These are phyloP conservation scores for Microbotryum scabiosae DNA, from an alignment of 1,284 basidiomycete genomes.

Conservation along the genomic window DNA sequence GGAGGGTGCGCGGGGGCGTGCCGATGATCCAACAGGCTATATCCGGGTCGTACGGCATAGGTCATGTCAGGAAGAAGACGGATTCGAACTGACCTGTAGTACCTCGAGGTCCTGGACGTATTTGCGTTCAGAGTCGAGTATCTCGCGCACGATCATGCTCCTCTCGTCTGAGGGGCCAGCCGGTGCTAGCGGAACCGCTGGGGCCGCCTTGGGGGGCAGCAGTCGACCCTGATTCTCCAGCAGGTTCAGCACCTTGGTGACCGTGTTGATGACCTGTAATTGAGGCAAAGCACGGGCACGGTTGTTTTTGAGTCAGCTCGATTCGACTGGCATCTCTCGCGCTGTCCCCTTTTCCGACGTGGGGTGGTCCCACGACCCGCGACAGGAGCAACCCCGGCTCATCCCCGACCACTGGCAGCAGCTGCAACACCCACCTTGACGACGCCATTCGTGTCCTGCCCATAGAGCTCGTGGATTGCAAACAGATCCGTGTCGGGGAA, in stretches of 20 bases:
- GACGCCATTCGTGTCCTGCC: conserved; percentile 84
- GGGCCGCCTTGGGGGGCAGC: conserved; percentile 42
- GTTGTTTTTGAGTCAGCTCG: no score
- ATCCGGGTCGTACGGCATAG: no score
- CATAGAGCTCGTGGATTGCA: conserved; percentile 64
- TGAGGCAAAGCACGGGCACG: no score
- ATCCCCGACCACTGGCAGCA: neutral
- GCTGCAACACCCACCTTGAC: conserved; percentile 62
- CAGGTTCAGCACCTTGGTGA: conserved; percentile 73
- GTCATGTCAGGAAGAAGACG: conserved; percentile 7
- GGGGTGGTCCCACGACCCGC: neutral
- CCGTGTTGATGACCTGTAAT: conserved; percentile 75
- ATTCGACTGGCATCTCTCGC: neutral
- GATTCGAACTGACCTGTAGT: conserved; percentile 61
- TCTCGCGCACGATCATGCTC: conserved; percentile 71
- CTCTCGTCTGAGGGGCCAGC: conserved; percentile 49
- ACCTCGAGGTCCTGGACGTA: conserved; percentile 97
- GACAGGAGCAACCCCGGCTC: no score
- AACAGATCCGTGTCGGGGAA: conserved; percentile 46
- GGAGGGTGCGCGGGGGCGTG: neutral
- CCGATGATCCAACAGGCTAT: neutral
- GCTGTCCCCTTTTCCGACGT: neutral
- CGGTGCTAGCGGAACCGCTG: conserved; percentile 11
- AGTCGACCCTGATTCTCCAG: conserved; percentile 65
- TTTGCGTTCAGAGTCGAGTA: conserved; percentile 90